Evolutionary conservation across 768 basidiomycete genomes (phyloP).

Genomic region (Mycena maculata): DNA sequence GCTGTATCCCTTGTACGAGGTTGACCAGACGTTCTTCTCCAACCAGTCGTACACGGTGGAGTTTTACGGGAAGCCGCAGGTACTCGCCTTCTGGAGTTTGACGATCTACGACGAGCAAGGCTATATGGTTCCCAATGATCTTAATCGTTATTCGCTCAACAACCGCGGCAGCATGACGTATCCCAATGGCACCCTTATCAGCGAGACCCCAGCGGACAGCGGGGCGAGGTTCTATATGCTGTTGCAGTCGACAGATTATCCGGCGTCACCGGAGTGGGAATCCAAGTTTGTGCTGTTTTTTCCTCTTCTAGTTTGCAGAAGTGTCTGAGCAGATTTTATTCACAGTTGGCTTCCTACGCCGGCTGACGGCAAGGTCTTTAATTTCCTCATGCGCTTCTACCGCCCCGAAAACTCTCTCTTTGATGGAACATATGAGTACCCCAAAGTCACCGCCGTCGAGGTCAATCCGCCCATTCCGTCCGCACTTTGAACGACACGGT

Average conservation of each 20-base stretch:
- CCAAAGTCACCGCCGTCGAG: background rate
- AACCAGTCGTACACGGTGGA: background rate
- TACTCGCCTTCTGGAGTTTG: constrained; percentile 23
- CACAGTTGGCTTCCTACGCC: constrained; percentile 14
- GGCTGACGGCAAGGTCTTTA: background rate
- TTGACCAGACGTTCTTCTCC: background rate
- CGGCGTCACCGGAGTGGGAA: constrained; percentile 7
- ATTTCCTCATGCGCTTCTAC: background rate
- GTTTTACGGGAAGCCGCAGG: constrained; percentile 16
- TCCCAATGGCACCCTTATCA: constrained; percentile 9
- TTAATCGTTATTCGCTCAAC: constrained; percentile 9
- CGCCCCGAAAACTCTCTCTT: background rate
- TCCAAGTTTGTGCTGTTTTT: constrained; percentile 4
- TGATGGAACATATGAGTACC: constrained; percentile 5
- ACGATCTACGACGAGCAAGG: constrained; percentile 14
- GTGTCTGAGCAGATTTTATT: background rate
- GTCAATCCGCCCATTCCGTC: constrained; percentile 8
- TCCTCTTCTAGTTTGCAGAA: background rate
- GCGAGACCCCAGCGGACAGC: background rate
- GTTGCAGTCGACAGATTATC: background rate
- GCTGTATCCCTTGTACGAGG: background rate
- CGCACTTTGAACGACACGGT: no score
- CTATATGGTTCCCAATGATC: constrained; percentile 7
- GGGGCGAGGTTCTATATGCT: constrained; percentile 9
- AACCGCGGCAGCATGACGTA: constrained; percentile 20